Base-by-base conservation (phyloP, 2,329 filamentous ascomycete species). In the Dactylella cylindrospora region DNA sequence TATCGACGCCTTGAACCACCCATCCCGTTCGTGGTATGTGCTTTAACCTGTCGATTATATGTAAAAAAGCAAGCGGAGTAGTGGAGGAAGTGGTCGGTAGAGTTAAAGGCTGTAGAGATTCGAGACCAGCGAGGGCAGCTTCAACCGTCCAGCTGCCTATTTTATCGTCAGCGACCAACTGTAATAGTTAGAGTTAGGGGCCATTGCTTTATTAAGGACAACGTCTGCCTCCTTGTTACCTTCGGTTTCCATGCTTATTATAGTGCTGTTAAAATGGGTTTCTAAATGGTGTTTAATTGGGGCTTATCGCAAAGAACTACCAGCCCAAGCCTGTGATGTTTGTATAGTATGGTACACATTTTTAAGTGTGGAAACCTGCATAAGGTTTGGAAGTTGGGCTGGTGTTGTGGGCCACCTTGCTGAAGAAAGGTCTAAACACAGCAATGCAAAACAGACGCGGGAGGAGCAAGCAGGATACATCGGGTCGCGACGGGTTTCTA, bases 21-120 rank as follows among this genome's bases (percentile, higher is more conserved):
- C 55, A 61, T 10, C 55, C 55, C 7, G 55, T 61, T 9, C 55
- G 40, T 13, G 55, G 55, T 15, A 61, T 61, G 25, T 61, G 55
- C 28, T 61, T 61, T 29, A 61, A 36, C 25, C 55, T 47, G 20
- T 61, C 55, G 28, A 61, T 49, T 22, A 61, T 53, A 15, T 61
- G 55, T 2, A 61, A 31, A n/a, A 61, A 61, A 5, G 55, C 55
- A 2, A 61, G 43, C 9, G 55, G 55, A 8, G 35, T 20, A 7
- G 55, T 61, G 6, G 55, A 53, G 1, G 33, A n/a, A 10, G 31
- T 2, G 3, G 47, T 47, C 8, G 47, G 55, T n/a, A 38, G 22
- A 10, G 55, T 22, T 13, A 61, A 25, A 2, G 55, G 55, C 9
- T 61, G 47, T 10, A 61, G 28, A 22, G 47, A 31, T 7, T 38